Percentiles rank a stretch among this genome's conserved stretches.
Conservation (phyloP, 345 rosid species). For the Citrus inodora region DNA sequence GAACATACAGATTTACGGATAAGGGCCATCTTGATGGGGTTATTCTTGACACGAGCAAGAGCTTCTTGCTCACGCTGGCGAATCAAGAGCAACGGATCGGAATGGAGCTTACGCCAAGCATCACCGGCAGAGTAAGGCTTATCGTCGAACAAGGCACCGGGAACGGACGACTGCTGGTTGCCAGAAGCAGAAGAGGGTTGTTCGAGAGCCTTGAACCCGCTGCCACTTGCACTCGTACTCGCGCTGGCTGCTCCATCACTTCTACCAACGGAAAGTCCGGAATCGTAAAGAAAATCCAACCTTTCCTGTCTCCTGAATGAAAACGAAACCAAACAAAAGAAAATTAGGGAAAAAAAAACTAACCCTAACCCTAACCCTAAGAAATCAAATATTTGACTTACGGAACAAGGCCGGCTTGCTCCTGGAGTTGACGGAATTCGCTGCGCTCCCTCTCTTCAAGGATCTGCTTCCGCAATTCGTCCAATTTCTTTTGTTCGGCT, state of each 20-base stretch:
- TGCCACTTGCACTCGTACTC: background rate
- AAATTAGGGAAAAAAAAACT: background rate
- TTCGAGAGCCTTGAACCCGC: constrained; percentile 71
- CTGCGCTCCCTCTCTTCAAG: constrained; percentile 82
- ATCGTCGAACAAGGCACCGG: constrained; percentile 89
- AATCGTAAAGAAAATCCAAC: constrained; percentile 90
- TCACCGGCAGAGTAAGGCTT: constrained; percentile 80
- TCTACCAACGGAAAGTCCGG: constrained; percentile 86
- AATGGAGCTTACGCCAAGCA: constrained; percentile 89
- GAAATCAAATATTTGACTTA: constrained; percentile 24
- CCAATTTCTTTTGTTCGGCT: constrained; percentile 90
- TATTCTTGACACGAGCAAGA: constrained; percentile 86
- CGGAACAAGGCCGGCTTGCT: constrained; percentile 91
- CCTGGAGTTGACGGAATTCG: constrained; percentile 92
- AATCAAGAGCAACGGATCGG: constrained; percentile 88
- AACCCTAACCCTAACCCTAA: background rate
- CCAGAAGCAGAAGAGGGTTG: constrained; percentile 25
- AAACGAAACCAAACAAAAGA: background rate
- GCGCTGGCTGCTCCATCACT: constrained; percentile 31
- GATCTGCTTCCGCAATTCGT: constrained; percentile 93
- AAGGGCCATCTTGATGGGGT: constrained; percentile 86
- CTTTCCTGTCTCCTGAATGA: constrained; percentile 79
- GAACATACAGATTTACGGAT: constrained; percentile 78
- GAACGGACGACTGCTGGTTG: constrained; percentile 44
- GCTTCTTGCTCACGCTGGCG: constrained; percentile 97